phyloP scores from a whole-genome alignment of 2,329 filamentous ascomycete genomes.

The Cladorrhinum sp. region DNA sequence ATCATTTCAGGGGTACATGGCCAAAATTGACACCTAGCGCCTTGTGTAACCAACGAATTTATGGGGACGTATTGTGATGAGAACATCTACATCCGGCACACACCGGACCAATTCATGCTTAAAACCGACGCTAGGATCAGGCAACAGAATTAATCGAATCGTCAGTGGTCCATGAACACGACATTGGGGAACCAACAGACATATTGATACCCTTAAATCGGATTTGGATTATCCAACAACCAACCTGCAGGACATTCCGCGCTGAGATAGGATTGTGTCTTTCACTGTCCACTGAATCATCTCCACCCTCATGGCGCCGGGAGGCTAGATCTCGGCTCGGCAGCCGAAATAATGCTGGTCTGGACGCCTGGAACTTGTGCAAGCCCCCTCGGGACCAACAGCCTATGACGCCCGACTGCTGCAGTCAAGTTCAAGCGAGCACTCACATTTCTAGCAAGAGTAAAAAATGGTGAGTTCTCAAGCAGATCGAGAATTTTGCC shows the following conservation, averaged over 20 bases:
- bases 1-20: neutral
- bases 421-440: no score
- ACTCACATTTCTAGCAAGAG: neutral
- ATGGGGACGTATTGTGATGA: neutral
- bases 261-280: neutral
- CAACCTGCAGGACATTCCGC: neutral
- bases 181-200: neutral
- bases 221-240: neutral
- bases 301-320: neutral
- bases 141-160: neutral
- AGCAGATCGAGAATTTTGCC: neutral
- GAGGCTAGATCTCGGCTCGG: neutral
- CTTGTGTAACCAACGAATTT: neutral
- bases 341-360: neutral
- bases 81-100: neutral
- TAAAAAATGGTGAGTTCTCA: neutral
- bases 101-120: neutral
- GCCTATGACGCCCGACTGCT: neutral
- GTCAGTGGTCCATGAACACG: neutral
- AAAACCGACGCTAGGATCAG: neutral
- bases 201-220: neutral
- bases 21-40: neutral
- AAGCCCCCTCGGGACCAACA: neutral
- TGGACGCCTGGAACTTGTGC: slow-evolving; percentile 5
- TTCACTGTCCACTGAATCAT: neutral